Evolutionary conservation across 257 asterid genomes (phyloP).

Genomic region (Marsdenia floribunda): DNA sequence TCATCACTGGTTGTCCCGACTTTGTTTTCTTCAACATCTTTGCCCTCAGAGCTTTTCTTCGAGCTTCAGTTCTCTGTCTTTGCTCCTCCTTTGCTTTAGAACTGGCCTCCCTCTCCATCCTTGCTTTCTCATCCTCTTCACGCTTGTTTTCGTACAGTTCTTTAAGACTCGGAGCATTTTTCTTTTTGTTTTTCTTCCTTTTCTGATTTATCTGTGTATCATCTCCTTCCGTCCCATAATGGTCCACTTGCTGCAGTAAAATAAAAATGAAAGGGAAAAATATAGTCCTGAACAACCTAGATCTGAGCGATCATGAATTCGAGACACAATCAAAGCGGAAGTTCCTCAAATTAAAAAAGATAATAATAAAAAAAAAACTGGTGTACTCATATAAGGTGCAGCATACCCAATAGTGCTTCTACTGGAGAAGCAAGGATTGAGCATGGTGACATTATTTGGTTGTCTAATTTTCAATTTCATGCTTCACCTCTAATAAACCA

Average conservation of each 20-base stretch:
- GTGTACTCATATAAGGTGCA: neutral
- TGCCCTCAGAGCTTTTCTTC: constrained; percentile 56
- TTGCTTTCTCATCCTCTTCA: constrained; percentile 56
- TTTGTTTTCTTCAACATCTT: constrained; percentile 88
- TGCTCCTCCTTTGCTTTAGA: constrained; percentile 49
- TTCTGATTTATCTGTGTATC: constrained; percentile 15
- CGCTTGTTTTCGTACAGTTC: constrained; percentile 58
- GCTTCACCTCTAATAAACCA: neutral
- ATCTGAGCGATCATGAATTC: no score
- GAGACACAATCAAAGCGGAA: no score
- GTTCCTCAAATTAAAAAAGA: no score
- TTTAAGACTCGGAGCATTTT: constrained; percentile 30
- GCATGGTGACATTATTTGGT: neutral
- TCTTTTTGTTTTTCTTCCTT: constrained; percentile 34
- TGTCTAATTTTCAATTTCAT: neutral
- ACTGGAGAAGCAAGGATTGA: neutral
- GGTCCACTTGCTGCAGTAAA: constrained; percentile 30
- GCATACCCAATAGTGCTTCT: neutral
- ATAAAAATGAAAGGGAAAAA: neutral
- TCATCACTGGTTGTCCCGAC: constrained; percentile 94
- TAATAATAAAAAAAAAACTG: no score
- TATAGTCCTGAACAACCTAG: neutral
- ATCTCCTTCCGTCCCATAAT: constrained; percentile 20
- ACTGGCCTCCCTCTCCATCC: constrained; percentile 57
- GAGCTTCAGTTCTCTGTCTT: constrained; percentile 49